Conservation (phyloP, 2,329 filamentous ascomycete species). For the Fusarium hostae region DNA sequence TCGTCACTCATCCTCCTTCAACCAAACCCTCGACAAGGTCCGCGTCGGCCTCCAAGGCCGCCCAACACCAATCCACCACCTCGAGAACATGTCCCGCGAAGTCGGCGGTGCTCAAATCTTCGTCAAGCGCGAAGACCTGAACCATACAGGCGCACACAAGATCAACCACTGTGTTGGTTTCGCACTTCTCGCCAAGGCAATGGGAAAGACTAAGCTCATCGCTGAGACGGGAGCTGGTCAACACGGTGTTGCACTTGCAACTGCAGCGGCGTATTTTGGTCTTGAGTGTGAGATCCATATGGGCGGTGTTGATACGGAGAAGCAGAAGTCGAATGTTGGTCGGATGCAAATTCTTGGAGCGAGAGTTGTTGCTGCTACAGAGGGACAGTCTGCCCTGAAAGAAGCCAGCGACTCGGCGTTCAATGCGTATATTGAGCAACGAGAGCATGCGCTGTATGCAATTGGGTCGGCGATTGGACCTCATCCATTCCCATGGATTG, state of each 20-base stretch:
- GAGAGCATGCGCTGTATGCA: neutral
- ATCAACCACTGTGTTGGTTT: constrained; percentile 19
- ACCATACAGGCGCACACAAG: constrained; percentile 11
- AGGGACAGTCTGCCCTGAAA: constrained; percentile 9
- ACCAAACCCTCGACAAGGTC: neutral
- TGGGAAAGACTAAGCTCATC: constrained; percentile 5
- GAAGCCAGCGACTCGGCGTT: constrained; percentile 16
- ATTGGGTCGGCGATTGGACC: constrained; percentile 11
- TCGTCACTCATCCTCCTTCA: neutral
- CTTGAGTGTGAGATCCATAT: constrained; percentile 12
- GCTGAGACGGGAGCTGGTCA: constrained; percentile 14
- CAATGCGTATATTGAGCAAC: neutral
- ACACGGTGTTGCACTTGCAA: constrained; percentile 14
- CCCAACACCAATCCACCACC: constrained; percentile 1
- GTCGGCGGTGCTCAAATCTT: neutral
- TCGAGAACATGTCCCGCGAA: neutral
- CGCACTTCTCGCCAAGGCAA: constrained; percentile 12
- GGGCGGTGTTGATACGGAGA: constrained; percentile 1
- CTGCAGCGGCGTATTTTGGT: constrained; percentile 2
- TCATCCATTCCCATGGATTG: constrained; percentile 9
- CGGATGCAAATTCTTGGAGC: constrained; percentile 7
- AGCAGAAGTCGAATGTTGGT: constrained; percentile 15
- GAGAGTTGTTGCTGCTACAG: neutral
- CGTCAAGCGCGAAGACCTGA: constrained; percentile 6
- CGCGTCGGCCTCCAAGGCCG: neutral